A percentile compares a stretch with the other conserved stretches of the same genome.
phyloP scores from a whole-genome alignment of 345 rosid species.

The Gossypium mustelinum region DNA sequence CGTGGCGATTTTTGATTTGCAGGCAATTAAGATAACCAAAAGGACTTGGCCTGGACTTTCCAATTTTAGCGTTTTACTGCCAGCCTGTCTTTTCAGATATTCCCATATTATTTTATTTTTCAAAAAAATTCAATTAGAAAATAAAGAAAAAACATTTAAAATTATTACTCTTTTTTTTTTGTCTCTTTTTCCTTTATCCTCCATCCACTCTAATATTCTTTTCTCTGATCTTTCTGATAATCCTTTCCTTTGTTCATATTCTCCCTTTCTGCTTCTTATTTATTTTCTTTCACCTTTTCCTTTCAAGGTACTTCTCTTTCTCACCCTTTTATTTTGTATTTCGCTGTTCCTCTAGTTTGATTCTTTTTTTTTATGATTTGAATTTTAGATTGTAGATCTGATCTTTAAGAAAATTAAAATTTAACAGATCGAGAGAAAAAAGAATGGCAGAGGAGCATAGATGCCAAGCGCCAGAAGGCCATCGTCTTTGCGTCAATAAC shows the following conservation, averaged over 20 bases:
- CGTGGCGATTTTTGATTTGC: background rate
- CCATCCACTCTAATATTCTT: background rate
- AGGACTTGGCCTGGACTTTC: background rate
- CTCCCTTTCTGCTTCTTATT: background rate
- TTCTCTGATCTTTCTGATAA: background rate
- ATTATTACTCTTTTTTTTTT: background rate
- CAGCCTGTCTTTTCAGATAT: conserved; percentile 21
- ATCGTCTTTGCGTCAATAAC: conserved; percentile 46
- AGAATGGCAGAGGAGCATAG: conserved; percentile 53
- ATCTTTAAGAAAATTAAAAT: background rate
- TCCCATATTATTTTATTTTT: background rate
- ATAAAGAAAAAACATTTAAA: background rate
- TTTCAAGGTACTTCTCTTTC: conserved; percentile 5
- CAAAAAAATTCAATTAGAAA: background rate
- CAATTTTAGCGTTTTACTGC: background rate
- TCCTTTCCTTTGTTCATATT: conserved; percentile 6
- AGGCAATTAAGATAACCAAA: background rate
- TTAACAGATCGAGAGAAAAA: background rate
- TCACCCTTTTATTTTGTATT: background rate
- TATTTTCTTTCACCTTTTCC: conserved; percentile 15
- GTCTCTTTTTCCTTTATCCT: background rate
- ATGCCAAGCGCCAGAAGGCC: conserved; percentile 47
- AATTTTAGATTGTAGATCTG: conserved; percentile 1
- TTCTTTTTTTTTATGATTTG: conserved; percentile 16
- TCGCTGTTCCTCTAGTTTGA: background rate